Conservation (phyloP, 1,284 basidiomycete genomes). For the Boletus holoroseus region DNA sequence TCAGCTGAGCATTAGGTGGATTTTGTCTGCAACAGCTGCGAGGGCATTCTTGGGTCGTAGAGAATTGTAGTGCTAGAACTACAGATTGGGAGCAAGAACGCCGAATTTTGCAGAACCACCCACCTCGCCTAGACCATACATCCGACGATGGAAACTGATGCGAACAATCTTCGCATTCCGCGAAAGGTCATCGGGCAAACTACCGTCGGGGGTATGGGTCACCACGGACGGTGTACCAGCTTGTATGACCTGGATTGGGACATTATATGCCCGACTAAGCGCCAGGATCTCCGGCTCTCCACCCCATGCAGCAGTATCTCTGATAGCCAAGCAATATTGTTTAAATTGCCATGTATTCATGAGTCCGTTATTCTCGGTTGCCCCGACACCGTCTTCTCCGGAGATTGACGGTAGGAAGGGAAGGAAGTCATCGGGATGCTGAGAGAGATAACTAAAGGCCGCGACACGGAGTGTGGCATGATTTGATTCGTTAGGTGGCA, state of each 20-base stretch:
- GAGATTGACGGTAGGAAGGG: constrained; percentile 83
- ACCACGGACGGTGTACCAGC: constrained; percentile 78
- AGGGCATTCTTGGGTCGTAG: constrained; percentile 53
- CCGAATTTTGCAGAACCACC: constrained; percentile 26
- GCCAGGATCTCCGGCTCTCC: constrained; percentile 97
- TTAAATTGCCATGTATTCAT: constrained; percentile 70
- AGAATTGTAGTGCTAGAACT: constrained; percentile 79
- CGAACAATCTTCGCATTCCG: constrained; percentile 50
- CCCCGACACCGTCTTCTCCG: constrained; percentile 73
- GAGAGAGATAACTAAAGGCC: constrained; percentile 79
- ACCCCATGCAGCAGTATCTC: constrained; percentile 88
- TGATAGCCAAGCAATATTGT: constrained; percentile 76
- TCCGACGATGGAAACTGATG: constrained; percentile 86
- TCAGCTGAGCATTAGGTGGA: constrained; percentile 38
- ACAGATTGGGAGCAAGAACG: constrained; percentile 2
- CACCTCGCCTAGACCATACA: constrained; percentile 94
- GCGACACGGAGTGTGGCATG: constrained; percentile 59
- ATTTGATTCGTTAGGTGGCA: constrained; percentile 52
- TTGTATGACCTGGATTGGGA: constrained; percentile 93
- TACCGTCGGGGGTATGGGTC: constrained; percentile 59
- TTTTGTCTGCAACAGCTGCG: constrained; percentile 37
- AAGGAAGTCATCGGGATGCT: constrained; percentile 86
- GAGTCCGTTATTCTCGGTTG: constrained; percentile 57
- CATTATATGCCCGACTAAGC: constrained; percentile 74
- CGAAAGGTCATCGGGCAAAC: constrained; percentile 32